These are phyloP conservation scores for Mortierella polycephala DNA, from an alignment of 371 early-diverging fungal species.

Conservation along the genomic window DNA sequence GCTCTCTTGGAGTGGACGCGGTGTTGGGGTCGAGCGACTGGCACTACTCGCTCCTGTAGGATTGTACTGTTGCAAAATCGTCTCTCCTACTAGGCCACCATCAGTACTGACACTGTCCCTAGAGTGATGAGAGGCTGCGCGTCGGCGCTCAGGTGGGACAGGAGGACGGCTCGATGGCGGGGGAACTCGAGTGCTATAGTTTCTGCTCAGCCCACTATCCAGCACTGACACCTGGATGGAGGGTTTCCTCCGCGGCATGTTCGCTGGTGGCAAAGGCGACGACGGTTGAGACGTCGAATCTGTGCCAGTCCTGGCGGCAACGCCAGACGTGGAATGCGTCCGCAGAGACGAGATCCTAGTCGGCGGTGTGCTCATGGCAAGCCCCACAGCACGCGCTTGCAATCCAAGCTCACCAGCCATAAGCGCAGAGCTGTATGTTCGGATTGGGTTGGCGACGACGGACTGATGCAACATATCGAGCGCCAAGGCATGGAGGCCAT, in stretches of 20 bases:
- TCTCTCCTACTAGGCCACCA: conserved; percentile 28
- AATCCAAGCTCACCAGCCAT: conserved; percentile 49
- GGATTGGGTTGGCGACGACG: conserved; percentile 24
- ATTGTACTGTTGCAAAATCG: conserved; percentile 27
- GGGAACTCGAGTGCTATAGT: conserved; percentile 22
- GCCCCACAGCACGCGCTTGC: conserved; percentile 37
- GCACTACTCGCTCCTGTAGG: background rate
- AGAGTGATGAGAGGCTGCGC: conserved; percentile 16
- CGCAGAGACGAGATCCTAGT: background rate
- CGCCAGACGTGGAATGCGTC: background rate
- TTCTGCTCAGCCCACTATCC: conserved; percentile 27
- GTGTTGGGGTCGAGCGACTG: background rate
- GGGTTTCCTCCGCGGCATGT: background rate
- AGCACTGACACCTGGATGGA: conserved; percentile 7
- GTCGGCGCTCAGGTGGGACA: conserved; percentile 20
- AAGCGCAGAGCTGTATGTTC: conserved; percentile 36
- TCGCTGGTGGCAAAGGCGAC: background rate
- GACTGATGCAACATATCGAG: conserved; percentile 40
- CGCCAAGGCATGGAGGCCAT: conserved; percentile 42
- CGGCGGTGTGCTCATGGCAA: conserved; percentile 23
- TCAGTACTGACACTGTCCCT: conserved; percentile 47
- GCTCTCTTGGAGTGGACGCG: background rate
- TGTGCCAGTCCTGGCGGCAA: background rate
- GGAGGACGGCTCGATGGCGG: conserved; percentile 30
- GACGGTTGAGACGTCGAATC: background rate